Base-by-base conservation (phyloP, 2,329 filamentous ascomycete genomes). In the Ophiostoma himal-ulmi region DNA sequence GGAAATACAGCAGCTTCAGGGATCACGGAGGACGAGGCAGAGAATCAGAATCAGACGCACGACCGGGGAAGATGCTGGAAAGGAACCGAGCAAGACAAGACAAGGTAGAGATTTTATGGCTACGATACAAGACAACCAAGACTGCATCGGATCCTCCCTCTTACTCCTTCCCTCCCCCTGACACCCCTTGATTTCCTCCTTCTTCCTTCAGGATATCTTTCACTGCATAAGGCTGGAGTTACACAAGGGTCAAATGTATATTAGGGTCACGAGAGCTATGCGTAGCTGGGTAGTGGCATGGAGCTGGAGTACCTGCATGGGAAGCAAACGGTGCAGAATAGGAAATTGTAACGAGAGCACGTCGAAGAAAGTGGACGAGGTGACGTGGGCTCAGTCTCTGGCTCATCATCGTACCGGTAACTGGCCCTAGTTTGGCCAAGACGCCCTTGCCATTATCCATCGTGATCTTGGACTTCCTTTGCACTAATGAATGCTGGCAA, bases 201-300 rank as follows among this genome's bases (percentile, higher is more conserved):
- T 57, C n/a, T 57, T 57, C 52, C 26, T 20, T 62, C 11, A 3
- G 57, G 57, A 36, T 4, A 62, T 5, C 57, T 22, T 64, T 7
- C 60, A 64, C 34, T 11, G 34, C 60, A n/a, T 64, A 64, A 64
- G 60, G 60, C 60, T 64, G 60, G 60, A 14, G 34, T 64, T 17
- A 37, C 60, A 64, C 60, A 8, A 37, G 60, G 1, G 14, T 37
- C 14, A 26, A 26, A 17, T 34, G 14, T 37, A 20, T 17, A 37
- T 37, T 37, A 37, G 30, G 60, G 22, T 36, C 22, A 11, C 26
- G 34, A n/a, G 8, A 36, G 57, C 54, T 60, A 17, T 48, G 7
- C 17, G 17, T 20, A 20, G 5, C 17, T n/a, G 14, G 6, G 44
- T n/a, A 20, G 44, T 48, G 44, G 7, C 44, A 20, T 20, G 1